A percentile compares a stretch with the other conserved stretches of the same genome.
phyloP scores from a whole-genome alignment of 306 rosid species.

The Corylus avellana region DNA sequence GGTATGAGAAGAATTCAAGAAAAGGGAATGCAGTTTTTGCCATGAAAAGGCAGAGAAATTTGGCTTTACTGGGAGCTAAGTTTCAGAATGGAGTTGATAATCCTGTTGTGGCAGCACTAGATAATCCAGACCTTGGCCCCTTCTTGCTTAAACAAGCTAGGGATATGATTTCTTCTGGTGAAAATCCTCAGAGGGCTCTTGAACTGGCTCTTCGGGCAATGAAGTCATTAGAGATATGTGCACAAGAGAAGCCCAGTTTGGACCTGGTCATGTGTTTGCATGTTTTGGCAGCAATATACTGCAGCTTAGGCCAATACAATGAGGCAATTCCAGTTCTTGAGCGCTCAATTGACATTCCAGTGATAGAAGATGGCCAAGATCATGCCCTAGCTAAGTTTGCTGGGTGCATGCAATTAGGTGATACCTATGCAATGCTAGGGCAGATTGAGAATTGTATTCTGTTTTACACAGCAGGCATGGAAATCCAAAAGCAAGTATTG shows the following conservation, averaged over 20 bases:
- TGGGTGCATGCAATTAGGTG: constrained; percentile 91
- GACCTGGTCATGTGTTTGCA: constrained; percentile 86
- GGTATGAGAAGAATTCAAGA: constrained; percentile 43
- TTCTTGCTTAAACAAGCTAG: constrained; percentile 68
- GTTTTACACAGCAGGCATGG: constrained; percentile 73
- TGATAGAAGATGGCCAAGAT: constrained; percentile 66
- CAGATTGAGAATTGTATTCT: constrained; percentile 75
- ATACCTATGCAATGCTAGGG: constrained; percentile 83
- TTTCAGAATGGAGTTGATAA: constrained; percentile 48
- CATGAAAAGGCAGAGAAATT: constrained; percentile 51
- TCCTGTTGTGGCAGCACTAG: constrained; percentile 36
- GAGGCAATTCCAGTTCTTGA: constrained; percentile 79
- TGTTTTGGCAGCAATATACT: constrained; percentile 74
- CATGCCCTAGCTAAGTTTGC: constrained; percentile 84
- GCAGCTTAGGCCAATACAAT: constrained; percentile 61
- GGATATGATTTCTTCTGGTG: constrained; percentile 72
- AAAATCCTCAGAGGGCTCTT: constrained; percentile 56
- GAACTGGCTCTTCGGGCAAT: constrained; percentile 62
- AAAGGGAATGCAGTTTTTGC: constrained; percentile 39
- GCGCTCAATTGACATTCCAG: constrained; percentile 79
- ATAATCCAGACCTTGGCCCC: constrained; percentile 67
- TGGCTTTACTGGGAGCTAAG: constrained; percentile 38
- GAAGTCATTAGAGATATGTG: constrained; percentile 66
- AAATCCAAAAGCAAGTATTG: constrained; percentile 74
- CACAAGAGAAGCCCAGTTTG: constrained; percentile 52